Evolutionary conservation across 140 eudicot species (phyloP).

Genomic region (Flaveria floridana): DNA sequence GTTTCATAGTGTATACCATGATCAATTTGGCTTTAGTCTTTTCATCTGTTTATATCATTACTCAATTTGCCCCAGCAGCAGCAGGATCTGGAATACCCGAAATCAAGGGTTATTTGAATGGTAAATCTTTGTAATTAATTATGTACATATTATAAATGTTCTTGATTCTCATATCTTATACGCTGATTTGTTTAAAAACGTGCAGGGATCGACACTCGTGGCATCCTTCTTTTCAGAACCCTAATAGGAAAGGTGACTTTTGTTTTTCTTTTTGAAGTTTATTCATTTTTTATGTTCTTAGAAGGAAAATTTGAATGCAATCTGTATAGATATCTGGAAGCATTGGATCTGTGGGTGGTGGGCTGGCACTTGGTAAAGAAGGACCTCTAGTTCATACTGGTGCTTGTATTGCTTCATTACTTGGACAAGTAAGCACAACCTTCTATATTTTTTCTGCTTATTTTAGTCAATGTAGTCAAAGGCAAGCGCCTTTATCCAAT

Average conservation of each 20-base stretch:
- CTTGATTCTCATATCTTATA: constrained; percentile 9
- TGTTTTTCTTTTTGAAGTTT: background rate
- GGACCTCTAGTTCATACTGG: constrained; percentile 99
- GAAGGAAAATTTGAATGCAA: background rate
- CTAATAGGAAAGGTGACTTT: constrained; percentile 76
- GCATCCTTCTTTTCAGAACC: constrained; percentile 96
- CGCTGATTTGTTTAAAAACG: constrained; percentile 10
- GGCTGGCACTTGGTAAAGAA: constrained; percentile 98
- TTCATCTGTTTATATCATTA: constrained; percentile 81
- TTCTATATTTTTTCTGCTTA: constrained; percentile 1
- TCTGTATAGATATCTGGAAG: constrained; percentile 76
- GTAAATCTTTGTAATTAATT: constrained; percentile 36
- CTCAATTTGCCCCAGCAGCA: constrained; percentile 95
- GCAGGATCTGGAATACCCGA: constrained; percentile 99
- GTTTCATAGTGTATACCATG: constrained; percentile 63
- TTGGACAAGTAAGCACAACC: constrained; percentile 74
- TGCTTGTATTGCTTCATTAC: constrained; percentile 98
- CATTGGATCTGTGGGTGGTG: constrained; percentile 99
- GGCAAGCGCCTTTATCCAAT: background rate
- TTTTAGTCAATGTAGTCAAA: background rate
- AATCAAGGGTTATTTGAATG: constrained; percentile 94
- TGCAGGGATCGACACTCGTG: constrained; percentile 90
- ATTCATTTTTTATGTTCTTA: background rate
- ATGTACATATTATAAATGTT: background rate
- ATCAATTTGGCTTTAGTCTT: constrained; percentile 84